Evolutionary conservation across 257 asterid species (phyloP).

Genomic region (Plantago elongata): DNA sequence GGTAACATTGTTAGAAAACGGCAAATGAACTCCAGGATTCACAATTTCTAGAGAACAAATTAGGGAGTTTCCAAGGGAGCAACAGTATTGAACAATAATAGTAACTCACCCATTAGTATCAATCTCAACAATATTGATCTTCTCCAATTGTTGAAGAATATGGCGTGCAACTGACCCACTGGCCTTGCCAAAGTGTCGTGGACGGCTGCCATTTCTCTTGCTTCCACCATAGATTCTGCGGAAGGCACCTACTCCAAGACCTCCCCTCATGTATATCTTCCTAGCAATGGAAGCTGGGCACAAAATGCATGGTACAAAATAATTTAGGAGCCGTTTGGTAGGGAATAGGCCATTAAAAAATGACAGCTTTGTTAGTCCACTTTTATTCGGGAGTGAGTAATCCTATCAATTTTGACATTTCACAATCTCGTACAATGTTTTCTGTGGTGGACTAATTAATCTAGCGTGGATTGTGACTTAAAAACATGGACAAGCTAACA

Average conservation of each 20-base stretch:
- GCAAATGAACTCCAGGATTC: neutral
- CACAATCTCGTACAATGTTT: no score
- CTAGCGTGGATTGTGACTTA: no score
- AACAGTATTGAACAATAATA: neutral
- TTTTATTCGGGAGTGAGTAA: no score
- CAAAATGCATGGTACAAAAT: neutral
- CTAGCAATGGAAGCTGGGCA: constrained; percentile 80
- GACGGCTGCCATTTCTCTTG: constrained; percentile 74
- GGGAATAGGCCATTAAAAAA: no score
- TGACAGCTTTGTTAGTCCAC: no score
- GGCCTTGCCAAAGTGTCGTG: constrained; percentile 60
- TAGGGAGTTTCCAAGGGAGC: no score
- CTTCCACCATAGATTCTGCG: constrained; percentile 81
- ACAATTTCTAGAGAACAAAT: neutral
- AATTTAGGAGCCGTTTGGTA: no score
- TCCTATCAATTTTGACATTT: no score
- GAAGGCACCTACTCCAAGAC: constrained; percentile 82
- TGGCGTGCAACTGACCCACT: constrained; percentile 64
- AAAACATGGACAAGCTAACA: no score
- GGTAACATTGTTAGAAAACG: neutral
- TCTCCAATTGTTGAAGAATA: constrained; percentile 62
- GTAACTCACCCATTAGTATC: constrained; percentile 51
- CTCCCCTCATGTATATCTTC: constrained; percentile 70
- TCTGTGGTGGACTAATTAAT: no score
- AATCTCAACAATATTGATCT: constrained; percentile 48